Percentiles rank a stretch among this genome's conserved stretches.
Evolutionary conservation across 78 protist species (phyloP).

Genomic region (Dictyostelium intermedium): DNA sequence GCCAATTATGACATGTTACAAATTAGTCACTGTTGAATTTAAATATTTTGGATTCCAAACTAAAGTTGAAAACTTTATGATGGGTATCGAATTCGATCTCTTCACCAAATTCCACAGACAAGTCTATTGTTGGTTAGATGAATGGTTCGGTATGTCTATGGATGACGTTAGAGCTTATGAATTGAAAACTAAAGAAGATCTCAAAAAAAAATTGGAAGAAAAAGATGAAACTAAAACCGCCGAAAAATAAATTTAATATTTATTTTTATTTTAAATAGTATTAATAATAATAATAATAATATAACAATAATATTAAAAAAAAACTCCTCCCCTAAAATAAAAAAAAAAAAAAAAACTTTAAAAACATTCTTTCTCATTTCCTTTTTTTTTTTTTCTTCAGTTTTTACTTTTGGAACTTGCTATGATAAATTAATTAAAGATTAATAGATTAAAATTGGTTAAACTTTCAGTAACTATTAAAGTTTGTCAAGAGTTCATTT

Average conservation of each 20-base stretch:
- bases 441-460: no score
- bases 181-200: constrained; percentile 68
- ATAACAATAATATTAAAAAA: no score
- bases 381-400: no score
- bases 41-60: constrained; percentile 88
- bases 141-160: constrained; percentile 88
- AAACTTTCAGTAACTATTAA: no score
- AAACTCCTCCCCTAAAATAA: no score
- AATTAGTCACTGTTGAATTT: constrained; percentile 85
- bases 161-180: constrained; percentile 86
- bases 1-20: constrained; percentile 87
- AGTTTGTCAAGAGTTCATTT: no score
- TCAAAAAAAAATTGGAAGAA: constrained; percentile 33
- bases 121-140: constrained; percentile 91
- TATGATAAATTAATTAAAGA: no score
- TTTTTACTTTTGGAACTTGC: no score
- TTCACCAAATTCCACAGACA: constrained; percentile 85
- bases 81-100: constrained; percentile 63
- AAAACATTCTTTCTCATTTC: no score
- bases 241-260: neutral
- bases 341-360: no score
- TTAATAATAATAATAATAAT: no score
- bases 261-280: no score
- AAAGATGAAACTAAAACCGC: neutral
- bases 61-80: constrained; percentile 86